These are phyloP conservation scores for Phoma sp. DNA, from an alignment of 2,329 filamentous ascomycete species.

Conservation along the genomic window DNA sequence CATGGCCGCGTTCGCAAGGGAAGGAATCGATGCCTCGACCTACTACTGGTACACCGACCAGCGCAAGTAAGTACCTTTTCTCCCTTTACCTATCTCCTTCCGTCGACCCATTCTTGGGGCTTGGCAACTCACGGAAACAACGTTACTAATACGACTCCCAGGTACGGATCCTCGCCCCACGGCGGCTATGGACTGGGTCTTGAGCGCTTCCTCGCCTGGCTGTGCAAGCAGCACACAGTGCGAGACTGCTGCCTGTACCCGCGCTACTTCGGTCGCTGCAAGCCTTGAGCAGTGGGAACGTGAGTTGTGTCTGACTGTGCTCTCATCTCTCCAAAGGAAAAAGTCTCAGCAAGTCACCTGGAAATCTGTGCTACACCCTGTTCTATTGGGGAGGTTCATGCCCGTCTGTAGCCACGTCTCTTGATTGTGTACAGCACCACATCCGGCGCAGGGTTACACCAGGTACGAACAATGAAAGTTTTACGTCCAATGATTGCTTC, in stretches of 20 bases:
- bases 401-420: too few relatives aligned
- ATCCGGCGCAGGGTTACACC: too few relatives aligned
- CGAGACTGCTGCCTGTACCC: constrained; percentile 77
- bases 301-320: too few relatives aligned
- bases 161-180: constrained; percentile 90
- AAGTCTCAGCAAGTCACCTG: too few relatives aligned
- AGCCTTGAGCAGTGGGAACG: constrained; percentile 59
- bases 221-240: constrained; percentile 70
- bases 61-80: constrained; percentile 72
- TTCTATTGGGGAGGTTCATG: too few relatives aligned
- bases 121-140: background rate
- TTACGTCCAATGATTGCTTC: too few relatives aligned
- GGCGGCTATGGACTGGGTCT: constrained; percentile 92
- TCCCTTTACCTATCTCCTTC: background rate
- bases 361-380: too few relatives aligned
- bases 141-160: constrained; percentile 52
- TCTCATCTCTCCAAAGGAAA: too few relatives aligned
- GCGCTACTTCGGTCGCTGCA: constrained; percentile 80
- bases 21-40: constrained; percentile 80
- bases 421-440: too few relatives aligned
- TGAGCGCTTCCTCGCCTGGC: constrained; percentile 76
- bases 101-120: too few relatives aligned
- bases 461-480: too few relatives aligned
- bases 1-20: constrained; percentile 83
- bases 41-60: constrained; percentile 99